Evolutionary conservation across 2,329 filamentous ascomycete genomes (phyloP).

Genomic region (Aureobasidium sp.): DNA sequence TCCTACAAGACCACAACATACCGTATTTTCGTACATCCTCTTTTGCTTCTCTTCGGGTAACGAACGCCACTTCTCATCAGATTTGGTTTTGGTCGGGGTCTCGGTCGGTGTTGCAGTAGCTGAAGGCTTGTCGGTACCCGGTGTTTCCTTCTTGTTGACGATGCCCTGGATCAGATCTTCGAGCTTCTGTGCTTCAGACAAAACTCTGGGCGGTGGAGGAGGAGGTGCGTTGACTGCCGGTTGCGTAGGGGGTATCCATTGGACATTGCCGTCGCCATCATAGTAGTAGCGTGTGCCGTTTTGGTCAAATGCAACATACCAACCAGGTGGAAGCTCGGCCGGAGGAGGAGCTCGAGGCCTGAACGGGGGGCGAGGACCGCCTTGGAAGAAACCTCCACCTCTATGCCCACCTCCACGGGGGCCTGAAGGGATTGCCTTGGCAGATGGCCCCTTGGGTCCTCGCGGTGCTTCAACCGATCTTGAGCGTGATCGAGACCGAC

Average conservation of each 20-base stretch:
- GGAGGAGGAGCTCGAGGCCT: slow-evolving; percentile 36
- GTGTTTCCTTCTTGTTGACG: slow-evolving; percentile 51
- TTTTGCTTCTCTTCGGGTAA: slow-evolving; percentile 76
- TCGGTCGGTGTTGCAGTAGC: slow-evolving; percentile 58
- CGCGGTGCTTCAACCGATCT: slow-evolving; percentile 36
- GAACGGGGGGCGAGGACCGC: slow-evolving; percentile 39
- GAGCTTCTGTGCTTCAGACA: slow-evolving; percentile 65
- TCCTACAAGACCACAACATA: slow-evolving; percentile 38
- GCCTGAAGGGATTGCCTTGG: slow-evolving; percentile 28
- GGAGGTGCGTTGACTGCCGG: slow-evolving; percentile 47
- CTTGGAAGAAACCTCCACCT: slow-evolving; percentile 42
- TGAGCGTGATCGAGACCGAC: slow-evolving; percentile 39
- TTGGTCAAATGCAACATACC: slow-evolving; percentile 67
- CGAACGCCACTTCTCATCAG: slow-evolving; percentile 62
- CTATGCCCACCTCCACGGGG: slow-evolving; percentile 48
- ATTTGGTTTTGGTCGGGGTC: slow-evolving; percentile 44
- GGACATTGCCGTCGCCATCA: slow-evolving; percentile 64
- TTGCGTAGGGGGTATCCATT: slow-evolving; percentile 69
- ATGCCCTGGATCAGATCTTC: slow-evolving; percentile 66
- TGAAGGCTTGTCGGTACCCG: slow-evolving; percentile 42
- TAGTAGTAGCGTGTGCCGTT: slow-evolving; percentile 79
- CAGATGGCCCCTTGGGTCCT: background rate
- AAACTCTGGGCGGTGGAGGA: slow-evolving; percentile 49
- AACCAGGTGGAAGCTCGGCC: slow-evolving; percentile 65
- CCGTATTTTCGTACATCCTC: slow-evolving; percentile 90